Conservation (phyloP, 495 filamentous ascomycete species). For the Daldinia vernicosa region DNA sequence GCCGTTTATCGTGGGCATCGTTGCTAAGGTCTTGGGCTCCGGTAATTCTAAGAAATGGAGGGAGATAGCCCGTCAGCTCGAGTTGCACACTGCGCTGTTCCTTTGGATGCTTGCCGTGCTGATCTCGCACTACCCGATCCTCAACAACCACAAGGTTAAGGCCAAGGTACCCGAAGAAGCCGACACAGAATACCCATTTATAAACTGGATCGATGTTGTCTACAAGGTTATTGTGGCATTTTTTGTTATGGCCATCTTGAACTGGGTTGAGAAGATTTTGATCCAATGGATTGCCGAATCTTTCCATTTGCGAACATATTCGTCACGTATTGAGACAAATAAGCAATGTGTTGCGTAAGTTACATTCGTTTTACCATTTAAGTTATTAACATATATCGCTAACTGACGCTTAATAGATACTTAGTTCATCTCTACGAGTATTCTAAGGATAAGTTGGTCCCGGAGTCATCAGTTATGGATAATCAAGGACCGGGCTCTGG, state of each 20-base stretch:
- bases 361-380: constrained; percentile 12
- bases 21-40: constrained; percentile 83
- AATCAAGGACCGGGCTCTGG: constrained; percentile 58
- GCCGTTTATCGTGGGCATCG: constrained; percentile 69
- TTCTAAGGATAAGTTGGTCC: constrained; percentile 76
- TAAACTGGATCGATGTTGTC: constrained; percentile 76
- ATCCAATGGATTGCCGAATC: constrained; percentile 94
- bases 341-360: constrained; percentile 79
- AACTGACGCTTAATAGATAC: constrained; percentile 52
- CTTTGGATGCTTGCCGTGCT: constrained; percentile 92
- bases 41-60: constrained; percentile 90
- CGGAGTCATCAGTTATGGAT: constrained; percentile 71
- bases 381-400: constrained; percentile 1
- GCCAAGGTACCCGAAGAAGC: constrained; percentile 45
- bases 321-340: constrained; percentile 90
- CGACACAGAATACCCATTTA: constrained; percentile 47
- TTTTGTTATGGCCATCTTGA: constrained; percentile 81
- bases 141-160: constrained; percentile 75
- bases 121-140: constrained; percentile 72
- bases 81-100: constrained; percentile 86
- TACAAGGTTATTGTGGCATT: constrained; percentile 88
- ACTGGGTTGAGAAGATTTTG: constrained; percentile 91
- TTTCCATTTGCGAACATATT: constrained; percentile 91
- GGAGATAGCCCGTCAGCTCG: constrained; percentile 86
- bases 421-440: constrained; percentile 83